Percentiles rank a stretch among this genome's conserved stretches.
These are phyloP conservation scores for Lachnellula subtilissima DNA, from an alignment of 2,329 filamentous ascomycete genomes.

Conservation along the genomic window DNA sequence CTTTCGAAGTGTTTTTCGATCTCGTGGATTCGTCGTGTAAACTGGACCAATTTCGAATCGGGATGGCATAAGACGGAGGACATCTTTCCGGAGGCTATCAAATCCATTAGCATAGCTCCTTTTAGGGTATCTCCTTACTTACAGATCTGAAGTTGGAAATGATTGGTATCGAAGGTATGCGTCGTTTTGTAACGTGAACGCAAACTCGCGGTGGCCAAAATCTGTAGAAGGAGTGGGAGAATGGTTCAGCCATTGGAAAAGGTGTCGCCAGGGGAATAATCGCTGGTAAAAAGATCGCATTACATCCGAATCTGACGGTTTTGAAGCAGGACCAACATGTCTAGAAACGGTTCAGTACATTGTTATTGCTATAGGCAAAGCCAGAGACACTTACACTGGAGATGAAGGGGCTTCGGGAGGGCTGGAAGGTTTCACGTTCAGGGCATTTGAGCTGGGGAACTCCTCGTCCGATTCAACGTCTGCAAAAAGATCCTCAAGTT, in stretches of 20 bases:
- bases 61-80: conserved; percentile 79
- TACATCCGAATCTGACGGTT: conserved; percentile 69
- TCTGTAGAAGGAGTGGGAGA: conserved; percentile 79
- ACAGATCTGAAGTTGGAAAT: conserved; percentile 62
- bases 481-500: conserved; percentile 55
- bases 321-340: conserved; percentile 34
- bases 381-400: conserved; percentile 36
- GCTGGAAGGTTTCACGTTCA: conserved; percentile 38
- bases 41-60: conserved; percentile 99
- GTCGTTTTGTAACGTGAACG: conserved; percentile 89
- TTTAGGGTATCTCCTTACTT: conserved; percentile 23
- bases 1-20: conserved; percentile 82
- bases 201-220: conserved; percentile 91
- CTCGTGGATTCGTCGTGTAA: conserved; percentile 88
- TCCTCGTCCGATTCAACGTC: conserved; percentile 58
- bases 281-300: conserved; percentile 95
- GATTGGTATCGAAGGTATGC: conserved; percentile 90
- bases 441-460: conserved; percentile 45
- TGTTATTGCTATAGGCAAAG: not conserved
- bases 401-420: conserved; percentile 41
- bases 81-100: conserved; percentile 77
- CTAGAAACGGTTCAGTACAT: conserved; percentile 23
- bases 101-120: conserved; percentile 16
- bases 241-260: conserved; percentile 98
- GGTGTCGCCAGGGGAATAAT: conserved; percentile 86